Base-by-base conservation (phyloP, 2,329 filamentous ascomycete genomes). In the Curvularia sp. region DNA sequence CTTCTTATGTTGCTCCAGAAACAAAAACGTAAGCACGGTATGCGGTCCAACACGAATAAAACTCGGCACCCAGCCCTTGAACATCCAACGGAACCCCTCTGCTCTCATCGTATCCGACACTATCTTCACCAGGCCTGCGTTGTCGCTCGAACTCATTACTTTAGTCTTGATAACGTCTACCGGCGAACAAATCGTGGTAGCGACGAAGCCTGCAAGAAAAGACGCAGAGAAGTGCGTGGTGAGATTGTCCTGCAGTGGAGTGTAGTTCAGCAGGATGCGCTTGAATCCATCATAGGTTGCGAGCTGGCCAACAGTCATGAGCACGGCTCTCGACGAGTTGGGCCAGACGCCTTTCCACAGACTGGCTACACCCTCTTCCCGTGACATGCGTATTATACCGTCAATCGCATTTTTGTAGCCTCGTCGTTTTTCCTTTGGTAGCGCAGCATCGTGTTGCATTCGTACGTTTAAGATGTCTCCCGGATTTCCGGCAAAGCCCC, bases 391-490 rank as follows among this genome's bases (percentile, higher is more conserved):
- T 25, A 90, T 80, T 70, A 98, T 82, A 27, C 95, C 95, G 74
- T 98, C 89, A 47, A 97, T 77, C 3, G 93, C 95, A 77, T 98
- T 86, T 63, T 87, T 89, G 81, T 99, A 99, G 78, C 96, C 95
- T 55, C 94, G 86, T 47, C 92, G 87, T 72, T 96, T 82, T 5
- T 84, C 84, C 0, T 80, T 71, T 0, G 93, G 90, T 1, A 97
- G 86, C 0, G 92, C 87, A 2, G 91, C 89, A 69, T 90, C 95
- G 79, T 96, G 92, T 80, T 99, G 95, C 95, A 99, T 99, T 66
- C 95, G 92, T 49, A 99, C 95, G 79, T 99, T 99, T 72, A 97
- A 84, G 32, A 99, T 93, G 76, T 99, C 95, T 65, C 93, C 94
- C 2, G 93, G 93, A 80, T 98, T 99, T 65, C 95, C 95, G 5